Conservation (phyloP, 345 rosid genomes). For the Eucalyptus curtisii region DNA sequence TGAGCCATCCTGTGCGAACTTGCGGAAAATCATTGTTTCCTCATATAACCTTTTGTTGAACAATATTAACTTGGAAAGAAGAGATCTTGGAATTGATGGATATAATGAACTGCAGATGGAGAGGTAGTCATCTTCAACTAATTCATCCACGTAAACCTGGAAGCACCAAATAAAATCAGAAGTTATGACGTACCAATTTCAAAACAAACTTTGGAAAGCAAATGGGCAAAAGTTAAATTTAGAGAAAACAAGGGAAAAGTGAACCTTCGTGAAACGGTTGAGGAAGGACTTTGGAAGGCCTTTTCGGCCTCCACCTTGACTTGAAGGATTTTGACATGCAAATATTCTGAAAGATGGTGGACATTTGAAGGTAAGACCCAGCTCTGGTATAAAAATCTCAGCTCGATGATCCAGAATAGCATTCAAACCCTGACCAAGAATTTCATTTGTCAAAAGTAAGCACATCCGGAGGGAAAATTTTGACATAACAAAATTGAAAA, state of each 20-base stretch:
- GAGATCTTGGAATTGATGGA: conserved; percentile 52
- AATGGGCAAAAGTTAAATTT: neutral
- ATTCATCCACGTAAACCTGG: conserved; percentile 87
- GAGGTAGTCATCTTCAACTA: conserved; percentile 77
- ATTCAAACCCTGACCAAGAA: conserved; percentile 62
- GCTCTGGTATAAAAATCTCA: conserved; percentile 91
- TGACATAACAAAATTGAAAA: neutral
- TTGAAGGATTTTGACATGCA: conserved; percentile 96
- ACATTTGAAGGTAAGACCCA: conserved; percentile 67
- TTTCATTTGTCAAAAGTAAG: neutral
- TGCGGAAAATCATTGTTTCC: conserved; percentile 57
- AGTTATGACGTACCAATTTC: neutral
- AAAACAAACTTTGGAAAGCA: neutral
- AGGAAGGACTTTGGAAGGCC: conserved; percentile 94
- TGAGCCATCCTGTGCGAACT: conserved; percentile 82
- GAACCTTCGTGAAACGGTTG: conserved; percentile 88
- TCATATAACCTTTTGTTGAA: conserved; percentile 75
- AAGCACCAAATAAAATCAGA: conserved; percentile 1
- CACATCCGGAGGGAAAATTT: neutral
- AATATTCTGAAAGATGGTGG: conserved; percentile 80
- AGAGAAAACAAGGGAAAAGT: neutral
- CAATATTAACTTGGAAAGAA: conserved; percentile 60
- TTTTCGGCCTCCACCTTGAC: conserved; percentile 98
- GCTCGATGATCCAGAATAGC: conserved; percentile 96
- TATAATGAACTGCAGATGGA: conserved; percentile 66